Evolutionary conservation across 2,329 filamentous ascomycete genomes (phyloP).

Genomic region (Ophiostoma australiae): DNA sequence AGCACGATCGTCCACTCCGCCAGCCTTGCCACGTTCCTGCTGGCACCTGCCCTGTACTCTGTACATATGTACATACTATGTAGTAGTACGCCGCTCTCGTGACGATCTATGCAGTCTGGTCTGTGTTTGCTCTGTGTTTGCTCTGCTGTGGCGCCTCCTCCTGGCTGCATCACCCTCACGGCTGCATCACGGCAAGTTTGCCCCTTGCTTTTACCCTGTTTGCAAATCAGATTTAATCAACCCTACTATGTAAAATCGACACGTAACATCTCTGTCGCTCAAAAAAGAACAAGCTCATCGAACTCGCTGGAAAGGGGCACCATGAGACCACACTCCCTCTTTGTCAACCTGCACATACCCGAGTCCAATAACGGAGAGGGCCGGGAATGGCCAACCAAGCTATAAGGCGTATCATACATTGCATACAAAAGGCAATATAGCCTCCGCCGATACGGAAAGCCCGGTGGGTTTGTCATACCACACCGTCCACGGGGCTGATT

Average conservation of each 20-base stretch:
- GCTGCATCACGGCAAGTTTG: neutral
- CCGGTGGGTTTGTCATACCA: slow-evolving; percentile 17
- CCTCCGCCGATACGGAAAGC: neutral
- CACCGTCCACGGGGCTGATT: neutral
- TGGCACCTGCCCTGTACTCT: neutral
- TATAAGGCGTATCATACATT: neutral
- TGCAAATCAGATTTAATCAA: neutral
- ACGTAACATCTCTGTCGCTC: neutral
- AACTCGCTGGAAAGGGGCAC: slow-evolving; percentile 7
- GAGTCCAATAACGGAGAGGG: slow-evolving; percentile 4
- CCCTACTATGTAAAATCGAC: neutral
- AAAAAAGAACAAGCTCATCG: neutral
- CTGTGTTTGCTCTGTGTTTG: neutral
- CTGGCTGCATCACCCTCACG: neutral
- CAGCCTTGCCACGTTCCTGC: neutral
- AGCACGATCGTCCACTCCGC: neutral
- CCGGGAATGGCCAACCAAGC: neutral
- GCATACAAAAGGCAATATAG: neutral
- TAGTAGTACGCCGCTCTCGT: no score
- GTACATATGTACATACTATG: no score
- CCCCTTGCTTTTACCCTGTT: slow-evolving; percentile 1
- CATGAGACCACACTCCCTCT: neutral
- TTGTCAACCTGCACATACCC: slow-evolving; percentile 15
- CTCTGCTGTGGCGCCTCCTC: neutral
- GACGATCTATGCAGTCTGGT: no score